Evolutionary conservation across 345 rosid species (phyloP), one percentile per base, ranked within the genome.

Genomic region (Euphorbia tirucalli): DNA sequence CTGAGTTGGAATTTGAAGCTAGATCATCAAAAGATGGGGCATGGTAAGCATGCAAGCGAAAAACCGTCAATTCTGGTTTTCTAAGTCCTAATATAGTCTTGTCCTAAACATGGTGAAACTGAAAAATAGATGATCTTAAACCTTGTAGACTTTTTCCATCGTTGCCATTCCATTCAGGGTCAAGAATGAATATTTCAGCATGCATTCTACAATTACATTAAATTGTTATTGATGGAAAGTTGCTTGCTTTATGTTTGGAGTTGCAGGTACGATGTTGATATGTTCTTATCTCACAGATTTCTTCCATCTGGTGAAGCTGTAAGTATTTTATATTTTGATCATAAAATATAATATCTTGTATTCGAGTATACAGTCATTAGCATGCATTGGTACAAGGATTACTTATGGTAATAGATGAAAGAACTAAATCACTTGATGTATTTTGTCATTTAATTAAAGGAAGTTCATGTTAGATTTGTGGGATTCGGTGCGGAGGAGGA

Each of bases 401-500:
- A 35, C 39, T 35, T 25, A 1, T 52, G 39, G 30, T 22, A 68
- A 1, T 39, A 18, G 46, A 50, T 22, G 39, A 68, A 16, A 28
- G 19, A 16, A 15, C 30, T n/a, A 21, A 41, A 72, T 41, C 39
- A 75, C 69, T 70, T 74, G 74, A 70, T 70, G 41, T 48, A 63
- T 61, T 70, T 61, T 79, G 52, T 83, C 41, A 41, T 76, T 74
- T 77, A 35, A 28, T 73, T 87, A 80, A 83, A 90, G 93, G 91
- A 90, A 81, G 88, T 84, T 71, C 88, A 70, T 72, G 88, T 85
- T 66, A 86, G 96, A 87, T 90, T 81, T 78, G 80, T 81, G 71
- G 96, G 93, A 75, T 88, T 81, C 75, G 96, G 96, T 37, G 83
- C 91, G 5, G 88, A 85, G 67, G 91, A 90, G 62, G 92, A 90